phyloP scores from a whole-genome alignment of 2,329 filamentous ascomycete species.

The Fusarium nanum region DNA sequence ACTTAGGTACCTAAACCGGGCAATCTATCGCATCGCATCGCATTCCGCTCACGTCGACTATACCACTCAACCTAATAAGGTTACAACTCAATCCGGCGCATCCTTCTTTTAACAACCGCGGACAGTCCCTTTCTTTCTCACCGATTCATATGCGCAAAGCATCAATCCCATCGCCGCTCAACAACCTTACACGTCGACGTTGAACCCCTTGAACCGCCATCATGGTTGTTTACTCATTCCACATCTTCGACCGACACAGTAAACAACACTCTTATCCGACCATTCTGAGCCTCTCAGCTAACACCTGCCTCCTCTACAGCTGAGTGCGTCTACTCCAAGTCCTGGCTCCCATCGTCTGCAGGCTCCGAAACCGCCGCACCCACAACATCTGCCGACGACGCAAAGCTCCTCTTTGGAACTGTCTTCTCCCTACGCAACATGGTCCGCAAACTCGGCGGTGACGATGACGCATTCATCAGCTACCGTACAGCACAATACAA shows the following conservation, averaged over 20 bases:
- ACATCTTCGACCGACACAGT: slow-evolving; percentile 99
- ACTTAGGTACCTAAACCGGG: neutral
- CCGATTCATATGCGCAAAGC: neutral
- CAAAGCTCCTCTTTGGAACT: slow-evolving; percentile 96
- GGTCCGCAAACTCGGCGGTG: slow-evolving; percentile 92
- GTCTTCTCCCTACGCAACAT: slow-evolving; percentile 97
- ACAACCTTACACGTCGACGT: neutral
- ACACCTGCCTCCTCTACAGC: slow-evolving; percentile 65
- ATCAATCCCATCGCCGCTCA: neutral
- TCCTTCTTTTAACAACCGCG: neutral
- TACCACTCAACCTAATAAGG: neutral
- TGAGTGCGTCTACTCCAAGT: slow-evolving; percentile 95
- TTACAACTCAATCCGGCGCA: neutral
- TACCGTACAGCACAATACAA: slow-evolving; percentile 97
- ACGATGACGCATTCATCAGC: slow-evolving; percentile 93
- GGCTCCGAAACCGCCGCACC: slow-evolving; percentile 34
- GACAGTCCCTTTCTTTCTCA: neutral
- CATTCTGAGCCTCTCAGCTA: neutral
- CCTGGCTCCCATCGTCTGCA: slow-evolving; percentile 73
- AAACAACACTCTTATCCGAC: slow-evolving; percentile 54
- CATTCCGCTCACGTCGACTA: slow-evolving; percentile 4
- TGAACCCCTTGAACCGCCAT: slow-evolving; percentile 45
- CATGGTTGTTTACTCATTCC: slow-evolving; percentile 98
- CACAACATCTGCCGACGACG: slow-evolving; percentile 74
- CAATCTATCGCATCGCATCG: slow-evolving; percentile 9